These are phyloP conservation scores for Claviceps arundinis DNA, from an alignment of 2,329 filamentous ascomycete genomes.

Conservation along the genomic window DNA sequence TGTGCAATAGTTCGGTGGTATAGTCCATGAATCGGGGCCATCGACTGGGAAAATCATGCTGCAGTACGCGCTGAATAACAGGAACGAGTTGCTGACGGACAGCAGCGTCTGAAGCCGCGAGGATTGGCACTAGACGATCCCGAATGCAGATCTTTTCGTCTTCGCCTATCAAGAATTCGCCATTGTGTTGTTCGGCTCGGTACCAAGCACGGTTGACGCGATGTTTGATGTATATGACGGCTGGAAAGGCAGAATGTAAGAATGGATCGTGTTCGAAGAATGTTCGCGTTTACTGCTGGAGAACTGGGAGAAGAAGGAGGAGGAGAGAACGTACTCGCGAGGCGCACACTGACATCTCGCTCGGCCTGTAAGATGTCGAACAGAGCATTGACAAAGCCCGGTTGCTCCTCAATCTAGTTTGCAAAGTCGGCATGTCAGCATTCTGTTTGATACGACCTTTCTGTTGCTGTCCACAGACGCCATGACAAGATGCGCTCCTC, in stretches of 20 bases:
- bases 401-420: slow-evolving; percentile 70
- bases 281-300: slow-evolving; percentile 1
- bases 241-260: slow-evolving; percentile 30
- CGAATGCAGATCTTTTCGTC: slow-evolving; percentile 80
- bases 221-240: slow-evolving; percentile 96
- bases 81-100: slow-evolving; percentile 90
- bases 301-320: slow-evolving; percentile 5
- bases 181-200: slow-evolving; percentile 58
- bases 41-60: slow-evolving; percentile 85
- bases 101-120: slow-evolving; percentile 66
- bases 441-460: not conserved
- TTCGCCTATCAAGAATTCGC: slow-evolving; percentile 67
- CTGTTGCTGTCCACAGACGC: not conserved
- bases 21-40: slow-evolving; percentile 95
- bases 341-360: slow-evolving; percentile 69
- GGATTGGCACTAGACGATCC: slow-evolving; percentile 75
- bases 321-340: slow-evolving; percentile 59
- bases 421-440: slow-evolving; percentile 2
- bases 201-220: slow-evolving; percentile 88
- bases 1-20: slow-evolving; percentile 76
- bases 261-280: slow-evolving; percentile 7
- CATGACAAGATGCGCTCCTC: not conserved
- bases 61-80: slow-evolving; percentile 87
- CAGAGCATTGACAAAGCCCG: slow-evolving; percentile 81
- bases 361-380: slow-evolving; percentile 84